Conservation (phyloP, 306 rosid genomes). For the Argentina anserina region DNA sequence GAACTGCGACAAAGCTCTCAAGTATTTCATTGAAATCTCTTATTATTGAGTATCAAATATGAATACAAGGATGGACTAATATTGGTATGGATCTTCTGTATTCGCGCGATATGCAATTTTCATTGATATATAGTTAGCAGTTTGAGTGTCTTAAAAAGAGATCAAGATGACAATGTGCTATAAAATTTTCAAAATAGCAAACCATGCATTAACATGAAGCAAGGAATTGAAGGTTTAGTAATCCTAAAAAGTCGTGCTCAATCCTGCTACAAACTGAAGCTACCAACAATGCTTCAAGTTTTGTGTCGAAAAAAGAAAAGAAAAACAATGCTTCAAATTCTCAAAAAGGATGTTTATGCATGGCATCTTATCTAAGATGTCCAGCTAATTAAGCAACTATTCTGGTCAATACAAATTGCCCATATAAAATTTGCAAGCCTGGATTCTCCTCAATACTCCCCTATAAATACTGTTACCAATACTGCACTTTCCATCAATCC, state of each 20-base stretch:
- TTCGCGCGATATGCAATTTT: neutral
- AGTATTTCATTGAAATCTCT: too few species aligned
- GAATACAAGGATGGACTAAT: too few species aligned
- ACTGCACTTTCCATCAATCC: neutral
- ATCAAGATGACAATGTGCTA: neutral
- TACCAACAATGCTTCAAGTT: neutral
- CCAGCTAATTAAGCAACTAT: neutral
- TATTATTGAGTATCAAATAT: too few species aligned
- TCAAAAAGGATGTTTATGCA: neutral
- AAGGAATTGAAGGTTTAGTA: neutral
- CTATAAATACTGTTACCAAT: neutral
- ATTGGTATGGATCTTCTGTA: too few species aligned
- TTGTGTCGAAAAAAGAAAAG: too few species aligned
- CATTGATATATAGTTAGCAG: neutral
- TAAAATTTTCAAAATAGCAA: neutral
- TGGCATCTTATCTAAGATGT: neutral
- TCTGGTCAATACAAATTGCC: neutral
- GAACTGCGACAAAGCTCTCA: too few species aligned
- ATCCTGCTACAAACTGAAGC: neutral
- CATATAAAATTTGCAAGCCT: neutral
- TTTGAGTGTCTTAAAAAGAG: neutral
- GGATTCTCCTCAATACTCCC: neutral
- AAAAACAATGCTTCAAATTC: neutral
- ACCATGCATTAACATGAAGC: neutral
- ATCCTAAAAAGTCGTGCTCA: neutral